Percentiles rank a stretch among this genome's conserved stretches.
Evolutionary conservation across 1,139 yeast genomes (phyloP).

Genomic region (Candida sp.): DNA sequence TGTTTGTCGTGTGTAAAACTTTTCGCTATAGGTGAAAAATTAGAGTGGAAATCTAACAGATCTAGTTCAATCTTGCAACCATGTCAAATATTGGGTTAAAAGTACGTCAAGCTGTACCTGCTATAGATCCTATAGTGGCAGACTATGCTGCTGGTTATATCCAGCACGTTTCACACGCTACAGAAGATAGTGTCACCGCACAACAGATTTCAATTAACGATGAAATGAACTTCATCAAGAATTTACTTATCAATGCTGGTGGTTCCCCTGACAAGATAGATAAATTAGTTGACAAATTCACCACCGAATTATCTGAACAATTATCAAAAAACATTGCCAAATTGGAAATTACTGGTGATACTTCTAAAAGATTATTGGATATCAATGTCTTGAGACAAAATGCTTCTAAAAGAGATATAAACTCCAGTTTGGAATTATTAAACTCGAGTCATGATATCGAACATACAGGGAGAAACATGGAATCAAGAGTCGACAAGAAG

Average conservation of each 20-base stretch:
- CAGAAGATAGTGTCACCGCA: conserved; percentile 79
- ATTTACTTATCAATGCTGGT: conserved; percentile 76
- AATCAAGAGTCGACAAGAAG: conserved; percentile 92
- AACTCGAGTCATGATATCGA: conserved; percentile 84
- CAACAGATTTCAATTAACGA: conserved; percentile 63
- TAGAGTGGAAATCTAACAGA: no score
- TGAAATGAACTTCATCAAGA: conserved; percentile 65
- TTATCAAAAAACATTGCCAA: conserved; percentile 70
- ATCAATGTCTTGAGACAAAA: conserved; percentile 56
- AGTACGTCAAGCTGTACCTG: conserved; percentile 86
- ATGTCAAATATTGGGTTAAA: conserved; percentile 58
- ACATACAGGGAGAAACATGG: conserved; percentile 88
- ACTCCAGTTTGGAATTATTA: conserved; percentile 65
- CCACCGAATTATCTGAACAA: conserved; percentile 50
- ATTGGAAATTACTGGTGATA: conserved; percentile 66
- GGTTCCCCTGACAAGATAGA: conserved; percentile 58
- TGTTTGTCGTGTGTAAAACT: background rate
- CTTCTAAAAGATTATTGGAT: conserved; percentile 77
- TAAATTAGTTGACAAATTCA: conserved; percentile 41
- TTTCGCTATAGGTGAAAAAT: no score
- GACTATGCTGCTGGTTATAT: conserved; percentile 92
- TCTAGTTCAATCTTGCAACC: background rate
- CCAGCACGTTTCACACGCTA: conserved; percentile 68
- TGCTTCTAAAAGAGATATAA: conserved; percentile 68
- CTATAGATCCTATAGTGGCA: conserved; percentile 85